Percentiles rank a stretch among this genome's conserved stretches.
These are phyloP conservation scores for Moelleriella libera DNA, from an alignment of 2,329 filamentous ascomycete species.

Conservation along the genomic window DNA sequence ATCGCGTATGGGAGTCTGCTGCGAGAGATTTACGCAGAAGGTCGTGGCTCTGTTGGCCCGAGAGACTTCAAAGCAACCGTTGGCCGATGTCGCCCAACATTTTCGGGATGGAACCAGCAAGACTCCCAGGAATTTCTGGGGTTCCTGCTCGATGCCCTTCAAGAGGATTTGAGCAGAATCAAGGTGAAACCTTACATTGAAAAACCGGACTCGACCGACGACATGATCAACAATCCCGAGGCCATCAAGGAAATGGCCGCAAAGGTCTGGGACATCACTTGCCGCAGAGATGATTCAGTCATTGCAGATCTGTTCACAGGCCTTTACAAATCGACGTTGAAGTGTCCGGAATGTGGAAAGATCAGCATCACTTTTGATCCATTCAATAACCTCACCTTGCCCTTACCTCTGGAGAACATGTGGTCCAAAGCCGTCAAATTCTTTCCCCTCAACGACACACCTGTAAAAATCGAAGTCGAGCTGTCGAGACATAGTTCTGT, in stretches of 20 bases:
- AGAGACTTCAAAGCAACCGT: conserved; percentile 71
- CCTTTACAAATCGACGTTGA: conserved; percentile 95
- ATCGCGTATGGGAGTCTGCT: conserved; percentile 66
- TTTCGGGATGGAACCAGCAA: conserved; percentile 91
- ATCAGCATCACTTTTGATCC: conserved; percentile 98
- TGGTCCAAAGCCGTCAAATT: conserved; percentile 67
- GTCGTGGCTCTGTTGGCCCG: conserved; percentile 58
- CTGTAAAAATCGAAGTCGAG: conserved; percentile 63
- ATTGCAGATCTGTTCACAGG: conserved; percentile 93
- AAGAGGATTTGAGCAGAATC: conserved; percentile 89
- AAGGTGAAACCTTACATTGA: conserved; percentile 95
- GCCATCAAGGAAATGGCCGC: conserved; percentile 77
- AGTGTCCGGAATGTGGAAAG: conserved; percentile 82
- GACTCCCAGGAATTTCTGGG: conserved; percentile 96
- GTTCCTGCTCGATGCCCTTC: conserved; percentile 84
- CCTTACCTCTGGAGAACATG: conserved; percentile 72
- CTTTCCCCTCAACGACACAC: conserved; percentile 58
- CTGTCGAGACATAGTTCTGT: conserved; percentile 63
- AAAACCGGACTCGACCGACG: conserved; percentile 94
- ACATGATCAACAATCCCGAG: conserved; percentile 72
- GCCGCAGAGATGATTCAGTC: conserved; percentile 84
- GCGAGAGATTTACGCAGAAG: conserved; percentile 62
- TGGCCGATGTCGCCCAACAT: conserved; percentile 67
- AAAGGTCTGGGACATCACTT: conserved; percentile 83
- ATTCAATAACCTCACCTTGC: conserved; percentile 86